Base-by-base conservation (phyloP, 2,329 filamentous ascomycete species). In the Aspergillus pseudoviridinutans region DNA sequence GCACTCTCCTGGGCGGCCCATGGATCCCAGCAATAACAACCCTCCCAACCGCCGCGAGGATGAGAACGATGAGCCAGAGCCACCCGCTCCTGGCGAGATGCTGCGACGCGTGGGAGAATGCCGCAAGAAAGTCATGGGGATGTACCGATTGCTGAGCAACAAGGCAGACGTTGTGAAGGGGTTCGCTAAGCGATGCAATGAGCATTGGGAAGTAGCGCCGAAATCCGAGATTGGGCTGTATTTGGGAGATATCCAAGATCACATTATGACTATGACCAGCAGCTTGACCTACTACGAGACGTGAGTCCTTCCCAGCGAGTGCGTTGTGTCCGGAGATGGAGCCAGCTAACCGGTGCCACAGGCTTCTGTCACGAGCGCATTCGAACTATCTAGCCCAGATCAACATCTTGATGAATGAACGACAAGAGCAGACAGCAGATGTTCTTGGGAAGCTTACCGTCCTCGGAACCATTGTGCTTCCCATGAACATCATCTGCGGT, bases 101-200 rank as follows among this genome's bases (percentile, higher is more conserved):
- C 82, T 99, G 58, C 86, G 92, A 44, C 87, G 91, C 14, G 92
- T 97, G 0, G 94, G 94, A 28, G 91, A 96, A 74, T 96, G 92
- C 72, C 86, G 94, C 66, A 97, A 97, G 81, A 93, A 93, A 72
- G 94, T 99, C 63, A 99, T 99, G 92, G 88, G 90, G 38, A 80
- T 99, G 50, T 97, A 97, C 72, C 85, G 94, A 52, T 80, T 99
- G 49, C 80, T 99, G 20, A 94, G 94, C 55, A 97, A 96, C 76
- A 99, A 99, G 77, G 94, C 94, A 51, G 94, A 99, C 74, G 94
- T 99, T 58, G 97, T 99, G 80, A 97, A 97, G 78, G 94, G 94
- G 1, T 99, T 99, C 69, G 94, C 94, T 4, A 99, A 99, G 78
- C 84, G 94, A 14, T 99, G 94, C 78, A 99, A 97, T 70, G 93